phyloP scores from a whole-genome alignment of 2,329 filamentous ascomycete genomes.

The Herpotrichia juniperi region DNA sequence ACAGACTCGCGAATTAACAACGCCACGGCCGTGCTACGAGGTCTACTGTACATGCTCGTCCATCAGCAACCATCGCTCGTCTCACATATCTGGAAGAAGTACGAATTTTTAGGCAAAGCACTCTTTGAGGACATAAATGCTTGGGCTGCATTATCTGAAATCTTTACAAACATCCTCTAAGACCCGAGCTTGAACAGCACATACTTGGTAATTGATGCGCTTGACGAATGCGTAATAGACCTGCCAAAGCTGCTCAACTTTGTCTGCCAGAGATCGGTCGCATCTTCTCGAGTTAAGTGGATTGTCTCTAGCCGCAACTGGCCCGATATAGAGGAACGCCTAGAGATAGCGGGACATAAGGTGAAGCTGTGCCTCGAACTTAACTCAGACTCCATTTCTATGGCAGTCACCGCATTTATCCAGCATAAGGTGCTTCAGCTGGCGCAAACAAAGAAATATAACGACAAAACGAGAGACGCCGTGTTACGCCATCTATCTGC shows the following conservation, averaged over 20 bases:
- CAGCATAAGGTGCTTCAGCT: not conserved
- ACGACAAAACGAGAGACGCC: not conserved
- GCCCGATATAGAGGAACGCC: not conserved
- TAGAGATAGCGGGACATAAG: not conserved
- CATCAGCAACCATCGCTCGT: conserved; percentile 3
- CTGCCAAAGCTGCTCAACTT: conserved; percentile 1
- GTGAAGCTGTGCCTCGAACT: conserved; percentile 3
- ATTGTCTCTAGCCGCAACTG: conserved; percentile 7
- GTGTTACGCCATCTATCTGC: not conserved
- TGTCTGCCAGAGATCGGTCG: not conserved
- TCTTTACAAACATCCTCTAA: conserved; percentile 1
- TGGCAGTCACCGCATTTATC: not conserved
- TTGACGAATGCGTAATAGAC: conserved; percentile 2
- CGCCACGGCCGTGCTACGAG: conserved; percentile 3
- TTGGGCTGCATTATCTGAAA: conserved; percentile 2
- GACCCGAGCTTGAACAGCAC: conserved; percentile 1
- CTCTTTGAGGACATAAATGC: conserved; percentile 4
- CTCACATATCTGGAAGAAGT: conserved; percentile 2
- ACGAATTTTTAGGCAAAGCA: not conserved
- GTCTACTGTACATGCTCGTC: conserved; percentile 2
- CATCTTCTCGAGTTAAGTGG: conserved; percentile 1
- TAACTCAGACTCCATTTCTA: not conserved
- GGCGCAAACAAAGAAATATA: not conserved
- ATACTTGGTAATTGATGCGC: not conserved
- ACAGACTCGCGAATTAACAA: conserved; percentile 2